Evolutionary conservation across 306 rosid genomes (phyloP).

Genomic region (Cicer bijugum): DNA sequence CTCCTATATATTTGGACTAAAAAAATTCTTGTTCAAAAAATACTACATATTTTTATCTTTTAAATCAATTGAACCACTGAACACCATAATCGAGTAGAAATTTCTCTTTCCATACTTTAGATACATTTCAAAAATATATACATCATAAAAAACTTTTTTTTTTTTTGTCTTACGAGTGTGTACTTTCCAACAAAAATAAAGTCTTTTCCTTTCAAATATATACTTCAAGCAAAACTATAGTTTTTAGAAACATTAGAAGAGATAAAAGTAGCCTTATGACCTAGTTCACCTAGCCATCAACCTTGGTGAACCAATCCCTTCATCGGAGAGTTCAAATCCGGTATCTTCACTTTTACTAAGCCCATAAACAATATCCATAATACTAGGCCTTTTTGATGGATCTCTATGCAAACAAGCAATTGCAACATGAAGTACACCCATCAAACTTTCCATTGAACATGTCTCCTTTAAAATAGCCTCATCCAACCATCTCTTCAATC

Average conservation of each 20-base stretch:
- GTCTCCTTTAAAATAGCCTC: conserved; percentile 54
- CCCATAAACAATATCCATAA: conserved; percentile 83
- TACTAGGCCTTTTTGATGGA: conserved; percentile 77
- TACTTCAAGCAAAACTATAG: no score
- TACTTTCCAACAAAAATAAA: no score
- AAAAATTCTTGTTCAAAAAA: not conserved
- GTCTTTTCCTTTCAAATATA: no score
- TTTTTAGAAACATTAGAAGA: no score
- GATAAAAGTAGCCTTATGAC: no score
- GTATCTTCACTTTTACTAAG: conserved; percentile 71
- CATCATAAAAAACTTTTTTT: no score
- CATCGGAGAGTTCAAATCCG: conserved; percentile 73
- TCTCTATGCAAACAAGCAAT: conserved; percentile 76
- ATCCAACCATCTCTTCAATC: conserved; percentile 70
- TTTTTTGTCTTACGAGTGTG: no score
- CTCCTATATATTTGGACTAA: not conserved
- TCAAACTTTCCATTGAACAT: conserved; percentile 63
- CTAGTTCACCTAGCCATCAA: conserved; percentile 61
- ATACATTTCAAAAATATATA: no score
- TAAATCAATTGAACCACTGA: not conserved
- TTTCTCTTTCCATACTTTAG: no score
- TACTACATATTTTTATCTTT: not conserved
- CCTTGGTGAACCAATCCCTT: conserved; percentile 53
- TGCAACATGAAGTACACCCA: conserved; percentile 62
- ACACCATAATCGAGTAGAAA: no score